Conservation (phyloP, 495 filamentous ascomycete genomes). For the Jackrogersella minutella region DNA sequence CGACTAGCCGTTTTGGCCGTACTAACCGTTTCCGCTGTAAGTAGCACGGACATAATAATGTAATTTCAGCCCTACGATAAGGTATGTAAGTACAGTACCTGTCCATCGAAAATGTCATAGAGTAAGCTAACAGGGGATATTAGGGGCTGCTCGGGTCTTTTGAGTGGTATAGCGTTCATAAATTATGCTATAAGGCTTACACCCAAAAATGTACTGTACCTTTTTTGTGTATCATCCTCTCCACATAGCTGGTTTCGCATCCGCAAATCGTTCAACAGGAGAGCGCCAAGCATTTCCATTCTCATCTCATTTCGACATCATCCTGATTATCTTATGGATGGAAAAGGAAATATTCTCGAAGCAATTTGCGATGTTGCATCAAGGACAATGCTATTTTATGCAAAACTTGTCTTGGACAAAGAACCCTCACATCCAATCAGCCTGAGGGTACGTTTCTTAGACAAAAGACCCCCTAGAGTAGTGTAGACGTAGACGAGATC, state of each 20-base stretch:
- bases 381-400: slow-evolving; percentile 26
- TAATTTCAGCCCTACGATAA: slow-evolving; percentile 25
- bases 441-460: slow-evolving; percentile 10
- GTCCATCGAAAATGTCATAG: background rate
- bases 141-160: slow-evolving; percentile 24
- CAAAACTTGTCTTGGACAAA: slow-evolving; percentile 19
- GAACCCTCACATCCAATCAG: slow-evolving; percentile 13
- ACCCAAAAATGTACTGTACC: slow-evolving; percentile 30
- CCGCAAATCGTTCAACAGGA: slow-evolving; percentile 26
- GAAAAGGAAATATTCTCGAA: slow-evolving; percentile 30
- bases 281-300: slow-evolving; percentile 12
- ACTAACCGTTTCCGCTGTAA: slow-evolving; percentile 3
- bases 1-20: slow-evolving; percentile 1
- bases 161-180: slow-evolving; percentile 4
- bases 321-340: slow-evolving; percentile 8
- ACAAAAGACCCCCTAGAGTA: background rate
- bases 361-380: slow-evolving; percentile 26
- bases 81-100: slow-evolving; percentile 8
- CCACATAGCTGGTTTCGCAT: slow-evolving; percentile 31
- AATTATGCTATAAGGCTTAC: slow-evolving; percentile 6
- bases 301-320: slow-evolving; percentile 4
- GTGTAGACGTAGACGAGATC: too few species aligned
- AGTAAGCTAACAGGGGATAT: slow-evolving; percentile 31
- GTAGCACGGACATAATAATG: slow-evolving; percentile 32
- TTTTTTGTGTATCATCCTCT: slow-evolving; percentile 14